These are phyloP conservation scores for Tremella mesenterica DNA, from an alignment of 768 basidiomycete genomes.

Conservation along the genomic window DNA sequence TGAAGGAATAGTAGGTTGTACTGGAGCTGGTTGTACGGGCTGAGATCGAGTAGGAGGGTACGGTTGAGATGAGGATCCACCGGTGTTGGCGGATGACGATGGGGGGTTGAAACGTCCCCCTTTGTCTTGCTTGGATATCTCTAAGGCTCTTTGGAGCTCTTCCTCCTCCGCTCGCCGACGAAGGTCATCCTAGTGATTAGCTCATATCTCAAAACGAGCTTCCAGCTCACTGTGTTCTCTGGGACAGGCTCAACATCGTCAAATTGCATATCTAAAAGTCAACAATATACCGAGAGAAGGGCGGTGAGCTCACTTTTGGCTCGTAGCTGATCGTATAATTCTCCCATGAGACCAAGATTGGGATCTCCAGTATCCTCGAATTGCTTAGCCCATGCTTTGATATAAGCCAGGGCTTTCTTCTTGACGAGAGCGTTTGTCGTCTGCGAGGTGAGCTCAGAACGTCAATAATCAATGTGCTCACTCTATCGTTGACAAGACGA, in stretches of 20 bases:
- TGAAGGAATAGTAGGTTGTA: constrained; percentile 8
- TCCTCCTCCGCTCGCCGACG: constrained; percentile 80
- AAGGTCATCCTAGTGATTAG: constrained; percentile 55
- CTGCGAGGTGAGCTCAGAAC: constrained; percentile 48
- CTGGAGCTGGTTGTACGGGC: constrained; percentile 3
- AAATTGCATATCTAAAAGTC: constrained; percentile 20
- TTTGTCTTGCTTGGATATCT: constrained; percentile 85
- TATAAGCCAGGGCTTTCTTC: constrained; percentile 58
- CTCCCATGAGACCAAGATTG: constrained; percentile 79
- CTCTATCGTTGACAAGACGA: constrained; percentile 78
- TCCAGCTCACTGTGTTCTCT: constrained; percentile 18
- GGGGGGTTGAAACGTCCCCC: constrained; percentile 55
- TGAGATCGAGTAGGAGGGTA: constrained; percentile 27
- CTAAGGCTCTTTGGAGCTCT: constrained; percentile 82
- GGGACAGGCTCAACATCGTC: constrained; percentile 33
- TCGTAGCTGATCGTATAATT: constrained; percentile 72
- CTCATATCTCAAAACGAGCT: background rate
- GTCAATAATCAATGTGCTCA: constrained; percentile 37
- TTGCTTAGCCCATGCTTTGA: constrained; percentile 75
- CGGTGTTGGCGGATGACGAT: constrained; percentile 6
- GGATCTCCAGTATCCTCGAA: constrained; percentile 62
- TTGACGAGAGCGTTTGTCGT: constrained; percentile 88
- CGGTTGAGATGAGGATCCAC: constrained; percentile 10
- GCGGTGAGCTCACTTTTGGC: constrained; percentile 58
- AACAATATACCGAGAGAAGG: background rate